phyloP scores from a whole-genome alignment of 495 filamentous ascomycete species.

The Achaetomiella virescens region DNA sequence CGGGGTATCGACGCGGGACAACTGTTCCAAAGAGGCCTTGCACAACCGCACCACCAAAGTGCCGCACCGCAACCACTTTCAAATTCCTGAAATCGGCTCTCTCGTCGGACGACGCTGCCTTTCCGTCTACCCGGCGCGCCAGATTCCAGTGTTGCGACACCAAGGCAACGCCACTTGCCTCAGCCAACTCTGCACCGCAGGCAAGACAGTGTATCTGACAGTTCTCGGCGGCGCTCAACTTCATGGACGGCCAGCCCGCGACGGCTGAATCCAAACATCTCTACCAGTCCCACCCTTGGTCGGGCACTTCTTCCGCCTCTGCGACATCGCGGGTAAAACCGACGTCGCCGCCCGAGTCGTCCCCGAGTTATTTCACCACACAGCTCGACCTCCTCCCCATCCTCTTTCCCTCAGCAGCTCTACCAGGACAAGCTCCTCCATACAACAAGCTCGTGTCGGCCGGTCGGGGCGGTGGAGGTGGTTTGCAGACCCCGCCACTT shows the following conservation, averaged over 20 bases:
- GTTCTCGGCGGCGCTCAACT: conserved; percentile 29
- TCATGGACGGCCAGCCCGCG: conserved; percentile 47
- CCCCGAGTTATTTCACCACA: conserved; percentile 29
- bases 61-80: neutral
- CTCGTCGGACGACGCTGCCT: neutral
- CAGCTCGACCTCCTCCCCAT: conserved; percentile 43
- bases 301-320: conserved; percentile 25
- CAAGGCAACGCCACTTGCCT: conserved; percentile 8
- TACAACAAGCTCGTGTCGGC: conserved; percentile 51
- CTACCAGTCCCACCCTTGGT: conserved; percentile 40
- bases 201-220: conserved; percentile 11
- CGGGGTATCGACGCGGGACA: neutral
- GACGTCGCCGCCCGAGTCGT: conserved; percentile 20
- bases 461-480: conserved; percentile 39
- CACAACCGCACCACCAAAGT: neutral
- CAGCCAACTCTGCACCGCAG: conserved; percentile 12
- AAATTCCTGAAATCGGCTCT: neutral
- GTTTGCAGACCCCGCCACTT: conserved; percentile 42
- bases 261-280: conserved; percentile 48
- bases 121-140: neutral
- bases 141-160: neutral
- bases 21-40: neutral
- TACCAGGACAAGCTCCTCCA: conserved; percentile 48
- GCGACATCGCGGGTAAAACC: conserved; percentile 22
- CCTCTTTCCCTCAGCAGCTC: conserved; percentile 45